A percentile compares a stretch with the other conserved stretches of the same genome.
Conservation (phyloP, 306 rosid species). For the Rubus parviflorus region DNA sequence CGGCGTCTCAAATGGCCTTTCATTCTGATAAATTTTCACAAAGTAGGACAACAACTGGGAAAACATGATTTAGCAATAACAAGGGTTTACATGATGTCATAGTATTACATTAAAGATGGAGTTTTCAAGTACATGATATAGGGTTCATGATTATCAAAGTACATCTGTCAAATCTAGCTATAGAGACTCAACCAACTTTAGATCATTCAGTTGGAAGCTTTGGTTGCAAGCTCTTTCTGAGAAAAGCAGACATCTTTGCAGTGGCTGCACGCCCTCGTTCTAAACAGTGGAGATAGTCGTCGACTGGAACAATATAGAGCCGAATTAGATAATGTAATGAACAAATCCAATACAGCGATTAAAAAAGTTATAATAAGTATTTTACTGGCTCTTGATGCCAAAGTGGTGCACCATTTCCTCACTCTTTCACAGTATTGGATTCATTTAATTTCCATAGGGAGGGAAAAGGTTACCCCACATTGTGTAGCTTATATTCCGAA, state of each 20-base stretch:
- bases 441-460: background rate
- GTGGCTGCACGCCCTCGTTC: conserved; percentile 83
- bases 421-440: background rate
- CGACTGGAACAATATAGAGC: conserved; percentile 50
- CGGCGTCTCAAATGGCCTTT: background rate
- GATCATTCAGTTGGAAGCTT: conserved; percentile 43
- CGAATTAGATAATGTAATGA: conserved; percentile 22
- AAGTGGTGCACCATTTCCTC: no score
- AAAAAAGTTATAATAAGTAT: background rate
- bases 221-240: conserved; percentile 64
- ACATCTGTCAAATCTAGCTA: background rate
- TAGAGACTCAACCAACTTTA: conserved; percentile 22
- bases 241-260: conserved; percentile 67
- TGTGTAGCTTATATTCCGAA: background rate
- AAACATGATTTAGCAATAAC: background rate
- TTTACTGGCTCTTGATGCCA: background rate
- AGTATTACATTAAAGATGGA: background rate
- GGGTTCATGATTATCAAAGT: background rate
- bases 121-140: conserved; percentile 1
- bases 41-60: background rate
- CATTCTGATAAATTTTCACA: background rate
- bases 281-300: conserved; percentile 78
- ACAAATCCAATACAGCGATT: background rate
- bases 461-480: background rate
- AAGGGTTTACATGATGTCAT: background rate